Conservation (phyloP, 2,329 filamentous ascomycete genomes). For the Daldinia eschscholtzii region DNA sequence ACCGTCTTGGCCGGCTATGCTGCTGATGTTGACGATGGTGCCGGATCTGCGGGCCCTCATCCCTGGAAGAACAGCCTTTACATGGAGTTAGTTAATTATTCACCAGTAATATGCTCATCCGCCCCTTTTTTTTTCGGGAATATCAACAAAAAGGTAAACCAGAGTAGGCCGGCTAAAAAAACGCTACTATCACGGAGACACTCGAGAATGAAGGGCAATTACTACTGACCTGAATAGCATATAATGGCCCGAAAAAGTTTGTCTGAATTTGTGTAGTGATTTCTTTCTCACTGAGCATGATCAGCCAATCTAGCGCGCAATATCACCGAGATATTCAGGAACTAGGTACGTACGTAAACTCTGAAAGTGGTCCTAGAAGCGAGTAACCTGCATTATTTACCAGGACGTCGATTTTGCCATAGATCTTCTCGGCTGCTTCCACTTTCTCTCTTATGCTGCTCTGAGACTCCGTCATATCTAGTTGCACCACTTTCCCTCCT, state of each 20-base stretch:
- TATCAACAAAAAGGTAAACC: neutral
- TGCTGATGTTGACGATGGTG: conserved; percentile 7
- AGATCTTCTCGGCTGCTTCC: conserved; percentile 1
- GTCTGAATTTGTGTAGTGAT: conserved; percentile 1
- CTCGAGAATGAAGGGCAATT: too few species aligned
- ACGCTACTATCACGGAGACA: neutral
- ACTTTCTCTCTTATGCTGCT: neutral
- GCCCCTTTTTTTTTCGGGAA: neutral
- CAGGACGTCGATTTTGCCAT: conserved; percentile 1
- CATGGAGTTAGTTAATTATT: neutral
- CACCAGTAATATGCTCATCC: neutral
- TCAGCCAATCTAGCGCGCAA: neutral
- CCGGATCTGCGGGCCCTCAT: conserved; percentile 3
- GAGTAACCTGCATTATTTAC: conserved; percentile 9
- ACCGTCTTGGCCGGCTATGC: conserved; percentile 1
- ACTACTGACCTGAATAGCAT: conserved; percentile 9
- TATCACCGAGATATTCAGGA: neutral
- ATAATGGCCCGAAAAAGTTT: conserved; percentile 3
- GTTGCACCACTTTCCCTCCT: neutral
- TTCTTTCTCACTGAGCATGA: conserved; percentile 1
- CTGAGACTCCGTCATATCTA: conserved; percentile 12
- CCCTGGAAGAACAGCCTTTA: conserved; percentile 13
- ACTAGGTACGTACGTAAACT: neutral
- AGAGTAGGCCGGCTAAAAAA: neutral
- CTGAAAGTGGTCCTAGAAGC: conserved; percentile 3